Conservation (phyloP, 352 stramenopile genomes). For the Blastocystis sp. region DNA sequence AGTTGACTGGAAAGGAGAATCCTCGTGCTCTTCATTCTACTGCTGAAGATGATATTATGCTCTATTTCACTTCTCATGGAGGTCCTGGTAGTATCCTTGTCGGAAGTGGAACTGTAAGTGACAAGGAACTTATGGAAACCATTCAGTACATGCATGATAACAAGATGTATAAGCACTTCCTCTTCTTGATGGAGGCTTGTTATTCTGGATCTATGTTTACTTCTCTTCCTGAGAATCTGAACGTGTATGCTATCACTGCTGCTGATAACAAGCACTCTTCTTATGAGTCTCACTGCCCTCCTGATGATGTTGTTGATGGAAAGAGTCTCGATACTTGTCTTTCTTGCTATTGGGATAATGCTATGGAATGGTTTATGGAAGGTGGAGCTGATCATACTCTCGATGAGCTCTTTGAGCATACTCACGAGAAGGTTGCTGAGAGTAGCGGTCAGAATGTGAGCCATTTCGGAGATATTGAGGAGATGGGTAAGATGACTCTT, state of each 20-base stretch:
- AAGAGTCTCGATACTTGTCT: constrained; percentile 66
- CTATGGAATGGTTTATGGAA: constrained; percentile 65
- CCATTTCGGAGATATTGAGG: constrained; percentile 46
- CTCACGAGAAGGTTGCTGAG: constrained; percentile 28
- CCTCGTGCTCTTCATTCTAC: constrained; percentile 69
- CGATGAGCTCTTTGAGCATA: constrained; percentile 35
- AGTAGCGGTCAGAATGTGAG: constrained; percentile 40
- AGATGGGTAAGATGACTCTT: constrained; percentile 17
- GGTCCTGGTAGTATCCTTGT: constrained; percentile 81
- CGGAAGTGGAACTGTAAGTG: constrained; percentile 76
- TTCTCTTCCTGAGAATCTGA: constrained; percentile 77
- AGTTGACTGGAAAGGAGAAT: constrained; percentile 72
- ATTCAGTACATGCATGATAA: constrained; percentile 79
- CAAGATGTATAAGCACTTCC: constrained; percentile 83
- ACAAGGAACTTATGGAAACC: constrained; percentile 75
- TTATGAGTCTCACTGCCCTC: constrained; percentile 80
- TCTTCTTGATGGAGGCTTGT: constrained; percentile 87
- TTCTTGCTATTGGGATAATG: constrained; percentile 64
- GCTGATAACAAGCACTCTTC: constrained; percentile 82
- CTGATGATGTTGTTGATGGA: constrained; percentile 33
- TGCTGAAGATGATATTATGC: constrained; percentile 80
- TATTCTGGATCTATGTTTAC: constrained; percentile 87
- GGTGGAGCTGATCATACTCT: constrained; percentile 30
- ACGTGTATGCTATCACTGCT: constrained; percentile 71
- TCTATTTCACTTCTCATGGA: constrained; percentile 87